A percentile compares a stretch with the other conserved stretches of the same genome.
phyloP scores from a whole-genome alignment of 2,329 filamentous ascomycete genomes.

The Colletotrichum sansevieriae region DNA sequence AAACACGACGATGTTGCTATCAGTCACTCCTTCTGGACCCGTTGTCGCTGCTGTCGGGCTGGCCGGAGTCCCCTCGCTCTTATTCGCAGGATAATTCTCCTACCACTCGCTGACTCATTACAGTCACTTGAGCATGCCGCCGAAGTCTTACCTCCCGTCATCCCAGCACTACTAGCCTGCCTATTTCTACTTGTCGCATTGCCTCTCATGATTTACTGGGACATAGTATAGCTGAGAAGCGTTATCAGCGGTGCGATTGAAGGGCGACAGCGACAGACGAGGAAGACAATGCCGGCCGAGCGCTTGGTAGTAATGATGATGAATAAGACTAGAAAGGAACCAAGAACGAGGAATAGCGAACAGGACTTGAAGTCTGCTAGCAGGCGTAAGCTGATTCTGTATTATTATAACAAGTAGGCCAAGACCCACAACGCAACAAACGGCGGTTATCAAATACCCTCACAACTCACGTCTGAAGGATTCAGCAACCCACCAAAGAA shows the following conservation, averaged over 20 bases:
- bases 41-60: constrained; percentile 34
- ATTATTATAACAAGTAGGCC: background rate
- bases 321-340: background rate
- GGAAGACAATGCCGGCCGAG: background rate
- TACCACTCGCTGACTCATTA: constrained; percentile 27
- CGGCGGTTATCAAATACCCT: constrained; percentile 13
- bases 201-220: constrained; percentile 32
- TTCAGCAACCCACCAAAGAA: constrained; percentile 26
- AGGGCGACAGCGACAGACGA: background rate
- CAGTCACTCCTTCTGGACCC: constrained; percentile 37
- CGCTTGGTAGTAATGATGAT: too few relatives aligned
- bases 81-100: constrained; percentile 25
- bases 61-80: constrained; percentile 28
- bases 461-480: constrained; percentile 10
- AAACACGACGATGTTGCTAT: constrained; percentile 36
- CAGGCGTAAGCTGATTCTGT: constrained; percentile 2
- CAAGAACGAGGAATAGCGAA: too few relatives aligned
- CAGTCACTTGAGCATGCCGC: constrained; percentile 24
- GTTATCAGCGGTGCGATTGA: too few relatives aligned
- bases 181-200: constrained; percentile 28
- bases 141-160: constrained; percentile 29
- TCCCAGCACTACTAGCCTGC: constrained; percentile 32
- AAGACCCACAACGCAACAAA: background rate
- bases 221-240: constrained; percentile 13
- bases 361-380: background rate